A percentile compares a stretch with the other conserved stretches of the same genome.
phyloP scores from a whole-genome alignment of 257 asterid species.

The Catharanthus roseus region DNA sequence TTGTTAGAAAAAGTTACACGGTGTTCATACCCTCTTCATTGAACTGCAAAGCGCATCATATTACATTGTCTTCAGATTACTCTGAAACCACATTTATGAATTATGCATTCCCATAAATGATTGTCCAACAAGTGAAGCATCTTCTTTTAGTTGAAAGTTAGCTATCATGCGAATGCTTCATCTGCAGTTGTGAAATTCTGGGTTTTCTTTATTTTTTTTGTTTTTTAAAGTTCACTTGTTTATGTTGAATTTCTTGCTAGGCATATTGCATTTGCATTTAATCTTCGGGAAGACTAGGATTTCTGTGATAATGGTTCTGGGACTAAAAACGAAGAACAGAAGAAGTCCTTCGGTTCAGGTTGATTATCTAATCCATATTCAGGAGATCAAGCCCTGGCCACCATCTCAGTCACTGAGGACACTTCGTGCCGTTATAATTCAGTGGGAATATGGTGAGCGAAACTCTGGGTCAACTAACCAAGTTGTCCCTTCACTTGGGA shows the following conservation, averaged over 20 bases:
- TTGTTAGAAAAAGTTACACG: not conserved
- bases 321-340: conserved; percentile 48
- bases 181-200: conserved; percentile 5
- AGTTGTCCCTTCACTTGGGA: conserved; percentile 51
- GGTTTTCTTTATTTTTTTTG: no score
- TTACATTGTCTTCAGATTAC: conserved; percentile 6
- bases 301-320: conserved; percentile 50
- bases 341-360: conserved; percentile 47
- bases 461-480: conserved; percentile 62
- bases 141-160: not conserved
- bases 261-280: conserved; percentile 10
- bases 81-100: not conserved
- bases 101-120: no score
- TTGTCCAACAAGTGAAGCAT: not conserved
- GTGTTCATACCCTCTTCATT: not conserved
- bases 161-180: not conserved
- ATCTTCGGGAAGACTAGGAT: conserved; percentile 7
- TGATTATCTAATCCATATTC: conserved; percentile 51
- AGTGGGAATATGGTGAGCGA: conserved; percentile 66
- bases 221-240: not conserved
- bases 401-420: conserved; percentile 69
- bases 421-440: conserved; percentile 52
- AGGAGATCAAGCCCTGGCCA: conserved; percentile 88
- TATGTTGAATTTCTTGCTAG: conserved; percentile 16
- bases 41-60: no score